Evolutionary conservation across 345 rosid genomes (phyloP).

Genomic region (Murraya koenigii): DNA sequence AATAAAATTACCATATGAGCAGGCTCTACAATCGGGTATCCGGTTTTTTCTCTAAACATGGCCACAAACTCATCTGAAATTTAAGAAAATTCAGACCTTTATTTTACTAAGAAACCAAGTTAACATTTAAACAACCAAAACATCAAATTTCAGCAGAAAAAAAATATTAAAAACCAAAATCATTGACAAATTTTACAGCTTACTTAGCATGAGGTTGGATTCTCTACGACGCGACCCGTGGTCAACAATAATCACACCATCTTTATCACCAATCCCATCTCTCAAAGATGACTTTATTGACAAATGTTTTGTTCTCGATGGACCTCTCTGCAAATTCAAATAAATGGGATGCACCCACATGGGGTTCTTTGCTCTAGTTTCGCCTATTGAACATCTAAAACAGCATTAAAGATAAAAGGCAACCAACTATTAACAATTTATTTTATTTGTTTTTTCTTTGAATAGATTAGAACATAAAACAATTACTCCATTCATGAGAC

Average conservation of each 20-base stretch:
- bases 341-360: conserved; percentile 18
- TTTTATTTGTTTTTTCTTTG: neutral
- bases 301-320: conserved; percentile 11
- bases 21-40: conserved; percentile 79
- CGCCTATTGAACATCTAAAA: conserved; percentile 9
- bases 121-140: neutral
- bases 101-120: neutral
- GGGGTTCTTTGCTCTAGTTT: neutral
- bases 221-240: conserved; percentile 90
- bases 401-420: neutral
- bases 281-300: conserved; percentile 27
- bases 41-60: conserved; percentile 76
- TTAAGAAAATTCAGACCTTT: conserved; percentile 2
- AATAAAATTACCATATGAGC: conserved; percentile 84
- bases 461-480: neutral
- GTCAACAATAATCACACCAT: conserved; percentile 85
- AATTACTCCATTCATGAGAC: neutral
- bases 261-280: conserved; percentile 43
- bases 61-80: conserved; percentile 83
- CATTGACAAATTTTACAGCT: conserved; percentile 10
- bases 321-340: conserved; percentile 23
- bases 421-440: neutral
- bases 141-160: neutral
- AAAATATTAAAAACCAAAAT: neutral
- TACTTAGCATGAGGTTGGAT: conserved; percentile 87